Base-by-base conservation (phyloP, 139 green algal species). In the Micromonas commoda region DNA sequence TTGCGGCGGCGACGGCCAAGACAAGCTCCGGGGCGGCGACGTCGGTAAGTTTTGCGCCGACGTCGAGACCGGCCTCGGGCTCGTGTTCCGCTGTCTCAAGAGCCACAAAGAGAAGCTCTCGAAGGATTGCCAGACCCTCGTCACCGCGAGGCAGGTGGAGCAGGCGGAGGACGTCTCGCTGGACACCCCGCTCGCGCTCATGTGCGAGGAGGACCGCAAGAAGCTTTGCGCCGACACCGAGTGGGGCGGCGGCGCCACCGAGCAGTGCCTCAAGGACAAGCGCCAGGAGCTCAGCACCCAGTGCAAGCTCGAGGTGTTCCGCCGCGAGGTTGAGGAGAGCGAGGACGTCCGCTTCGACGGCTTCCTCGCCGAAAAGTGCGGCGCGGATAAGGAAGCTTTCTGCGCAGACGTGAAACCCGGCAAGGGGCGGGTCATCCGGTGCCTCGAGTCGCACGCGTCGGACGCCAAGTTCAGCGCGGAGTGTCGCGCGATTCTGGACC, bases 331-430 rank as follows among this genome's bases (percentile, higher is more conserved):
- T 0, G 83, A 84, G 67, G 83, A 87, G 71, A 77, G 64, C 34
- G 80, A 87, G 74, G 83, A 87, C 74, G 81, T 87, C 13, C 80
- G 83, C 26, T 80, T 85, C 70, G 78, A 85, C 73, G 82, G 78
- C 69, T 34, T 71, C 34, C 70, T 84, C n/a, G 74, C 77, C 1
- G n/a, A 67, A 0, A 63, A 77, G 0, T 87, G 83, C 71, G 76
- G 73, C 16, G 63, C 19, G 38, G 80, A 85, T 80, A 83, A 78
- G 68, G 64, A 80, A n/a, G 24, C 61, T 71, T 78, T 85, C 29
- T 87, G 83, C 73, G 35, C 65, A 2, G 65, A 81, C 20, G 72
- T 87, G 38, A 38, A 74, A 76, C 83, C 83, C 20, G 83, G 83
- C 32, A 37, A 45, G 0, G 83, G 64, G 13, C 64, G 78, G 23